Percentiles rank a stretch among this genome's conserved stretches.
phyloP scores from a whole-genome alignment of 2,329 filamentous ascomycete genomes.

The Curvularia sp. region DNA sequence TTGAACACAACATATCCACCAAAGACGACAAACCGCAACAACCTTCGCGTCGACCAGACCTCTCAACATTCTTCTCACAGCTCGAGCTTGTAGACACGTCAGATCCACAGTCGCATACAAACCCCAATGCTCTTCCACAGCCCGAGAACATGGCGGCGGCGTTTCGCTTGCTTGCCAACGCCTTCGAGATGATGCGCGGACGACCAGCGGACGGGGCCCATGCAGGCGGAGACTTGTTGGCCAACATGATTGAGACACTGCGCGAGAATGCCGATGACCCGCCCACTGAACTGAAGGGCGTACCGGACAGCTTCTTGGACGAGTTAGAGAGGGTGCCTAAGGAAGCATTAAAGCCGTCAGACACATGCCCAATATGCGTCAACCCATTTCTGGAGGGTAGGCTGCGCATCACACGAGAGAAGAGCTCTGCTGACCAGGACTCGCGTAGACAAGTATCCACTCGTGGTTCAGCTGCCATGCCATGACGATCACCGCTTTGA shows the following conservation, averaged over 20 bases:
- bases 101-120: slow-evolving; percentile 58
- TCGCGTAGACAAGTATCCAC: slow-evolving; percentile 62
- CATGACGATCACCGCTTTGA: slow-evolving; percentile 69
- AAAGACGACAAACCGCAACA: slow-evolving; percentile 48
- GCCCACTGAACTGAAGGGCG: slow-evolving; percentile 66
- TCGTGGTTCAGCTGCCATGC: slow-evolving; percentile 68
- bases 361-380: slow-evolving; percentile 67
- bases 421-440: slow-evolving; percentile 27
- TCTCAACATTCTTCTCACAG: slow-evolving; percentile 70
- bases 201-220: slow-evolving; percentile 43
- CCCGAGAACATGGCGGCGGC: slow-evolving; percentile 67
- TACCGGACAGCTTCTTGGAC: slow-evolving; percentile 67
- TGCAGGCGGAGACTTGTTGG: slow-evolving; percentile 55
- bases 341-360: slow-evolving; percentile 59
- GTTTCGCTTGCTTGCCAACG: slow-evolving; percentile 67
- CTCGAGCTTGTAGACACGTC: slow-evolving; percentile 66
- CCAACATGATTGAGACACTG: slow-evolving; percentile 63
- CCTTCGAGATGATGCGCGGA: slow-evolving; percentile 64
- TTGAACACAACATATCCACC: slow-evolving; percentile 58
- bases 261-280: slow-evolving; percentile 65
- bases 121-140: slow-evolving; percentile 66
- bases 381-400: slow-evolving; percentile 67
- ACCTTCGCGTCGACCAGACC: slow-evolving; percentile 64
- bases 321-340: slow-evolving; percentile 67
- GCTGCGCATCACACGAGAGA: slow-evolving; percentile 16